Percentiles rank a stretch among this genome's conserved stretches.
phyloP scores from a whole-genome alignment of 345 rosid genomes.

The Linum lewisii region DNA sequence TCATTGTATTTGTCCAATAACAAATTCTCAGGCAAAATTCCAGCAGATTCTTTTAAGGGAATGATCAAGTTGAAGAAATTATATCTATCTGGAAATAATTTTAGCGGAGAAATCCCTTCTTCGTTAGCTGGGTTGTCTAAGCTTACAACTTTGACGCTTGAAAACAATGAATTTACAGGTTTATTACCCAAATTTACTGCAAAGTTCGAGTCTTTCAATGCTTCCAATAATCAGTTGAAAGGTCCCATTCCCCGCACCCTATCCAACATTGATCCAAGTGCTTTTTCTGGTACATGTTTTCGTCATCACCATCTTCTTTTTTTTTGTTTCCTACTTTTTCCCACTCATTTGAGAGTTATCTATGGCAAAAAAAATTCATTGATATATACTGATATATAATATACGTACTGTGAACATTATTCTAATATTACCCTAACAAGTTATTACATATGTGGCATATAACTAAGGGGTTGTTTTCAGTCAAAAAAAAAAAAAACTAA shows the following conservation, averaged over 20 bases:
- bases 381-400: too few relatives aligned
- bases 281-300: constrained; percentile 38
- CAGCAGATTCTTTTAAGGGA: constrained; percentile 41
- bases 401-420: too few relatives aligned
- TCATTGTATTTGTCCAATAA: constrained; percentile 56
- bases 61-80: constrained; percentile 57
- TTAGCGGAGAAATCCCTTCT: constrained; percentile 49
- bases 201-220: constrained; percentile 25
- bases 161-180: constrained; percentile 53
- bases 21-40: constrained; percentile 46
- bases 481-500: too few relatives aligned
- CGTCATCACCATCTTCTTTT: not conserved
- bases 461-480: too few relatives aligned
- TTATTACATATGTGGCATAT: too few relatives aligned
- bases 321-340: too few relatives aligned
- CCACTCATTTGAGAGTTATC: too few relatives aligned
- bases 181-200: constrained; percentile 40
- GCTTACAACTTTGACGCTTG: constrained; percentile 51
- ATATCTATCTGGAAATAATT: constrained; percentile 34
- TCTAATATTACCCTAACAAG: too few relatives aligned
- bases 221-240: constrained; percentile 46
- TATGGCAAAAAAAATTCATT: too few relatives aligned
- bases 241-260: constrained; percentile 55
- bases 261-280: constrained; percentile 17
- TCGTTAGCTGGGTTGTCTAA: constrained; percentile 40